Conservation (phyloP, 805 yeast species). For the Metschnikowia lachancei region DNA sequence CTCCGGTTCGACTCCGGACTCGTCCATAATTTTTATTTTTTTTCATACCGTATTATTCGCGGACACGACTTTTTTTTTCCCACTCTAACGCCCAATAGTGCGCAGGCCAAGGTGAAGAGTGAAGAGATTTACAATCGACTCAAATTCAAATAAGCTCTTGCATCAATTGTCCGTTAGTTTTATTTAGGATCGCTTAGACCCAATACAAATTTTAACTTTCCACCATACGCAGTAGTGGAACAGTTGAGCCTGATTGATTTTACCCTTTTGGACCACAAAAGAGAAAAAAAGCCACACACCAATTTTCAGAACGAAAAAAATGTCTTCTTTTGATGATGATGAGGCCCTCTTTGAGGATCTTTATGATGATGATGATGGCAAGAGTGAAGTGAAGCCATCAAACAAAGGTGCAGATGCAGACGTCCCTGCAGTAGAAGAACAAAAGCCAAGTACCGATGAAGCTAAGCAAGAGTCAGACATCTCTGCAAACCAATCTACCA, state of each 20-base stretch:
- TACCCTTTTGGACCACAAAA: background rate
- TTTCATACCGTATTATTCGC: background rate
- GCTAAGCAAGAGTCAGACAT: background rate
- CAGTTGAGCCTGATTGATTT: background rate
- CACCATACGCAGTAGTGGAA: background rate
- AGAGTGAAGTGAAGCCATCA: slow-evolving; percentile 15
- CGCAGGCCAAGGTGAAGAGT: background rate
- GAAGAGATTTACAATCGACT: background rate
- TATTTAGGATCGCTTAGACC: background rate
- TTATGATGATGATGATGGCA: slow-evolving; percentile 44
- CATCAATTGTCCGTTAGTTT: background rate
- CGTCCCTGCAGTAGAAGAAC: background rate
- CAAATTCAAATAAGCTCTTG: background rate
- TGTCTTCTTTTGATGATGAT: slow-evolving; percentile 69
- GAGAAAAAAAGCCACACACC: background rate
- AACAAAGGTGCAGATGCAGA: slow-evolving; percentile 9
- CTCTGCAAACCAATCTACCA: background rate
- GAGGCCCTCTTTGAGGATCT: slow-evolving; percentile 93
- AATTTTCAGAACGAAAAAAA: slow-evolving; percentile 1
- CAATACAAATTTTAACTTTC: background rate
- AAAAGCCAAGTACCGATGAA: background rate
- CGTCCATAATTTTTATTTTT: slow-evolving; percentile 18
- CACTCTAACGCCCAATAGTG: slow-evolving; percentile 2
- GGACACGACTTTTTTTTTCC: slow-evolving; percentile 6
- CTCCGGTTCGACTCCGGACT: slow-evolving; percentile 79